Evolutionary conservation across 768 basidiomycete species (phyloP).

Genomic region (Hygrophorus russula): DNA sequence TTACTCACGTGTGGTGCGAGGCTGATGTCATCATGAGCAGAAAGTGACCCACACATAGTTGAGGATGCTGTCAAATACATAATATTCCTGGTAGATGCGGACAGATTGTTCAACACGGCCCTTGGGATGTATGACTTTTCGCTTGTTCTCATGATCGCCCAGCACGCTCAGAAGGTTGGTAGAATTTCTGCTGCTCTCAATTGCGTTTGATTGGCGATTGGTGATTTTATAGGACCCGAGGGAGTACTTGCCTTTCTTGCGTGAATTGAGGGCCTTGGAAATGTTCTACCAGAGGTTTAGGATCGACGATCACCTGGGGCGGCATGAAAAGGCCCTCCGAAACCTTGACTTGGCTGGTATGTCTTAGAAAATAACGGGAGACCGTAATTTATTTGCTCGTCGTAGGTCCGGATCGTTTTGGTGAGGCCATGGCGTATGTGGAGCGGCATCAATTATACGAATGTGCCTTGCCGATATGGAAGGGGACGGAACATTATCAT

Average conservation of each 20-base stretch:
- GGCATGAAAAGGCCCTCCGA: conserved; percentile 59
- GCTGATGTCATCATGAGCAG: conserved; percentile 19
- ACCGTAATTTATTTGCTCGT: not conserved
- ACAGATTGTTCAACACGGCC: conserved; percentile 85
- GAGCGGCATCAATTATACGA: conserved; percentile 70
- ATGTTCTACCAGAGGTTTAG: conserved; percentile 76
- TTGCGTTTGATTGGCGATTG: not conserved
- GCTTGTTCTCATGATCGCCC: conserved; percentile 89
- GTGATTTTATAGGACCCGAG: conserved; percentile 66
- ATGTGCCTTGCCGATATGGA: conserved; percentile 67
- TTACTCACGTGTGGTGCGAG: conserved; percentile 3
- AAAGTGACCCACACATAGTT: conserved; percentile 58
- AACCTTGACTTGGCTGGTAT: conserved; percentile 69
- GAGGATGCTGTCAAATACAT: conserved; percentile 98
- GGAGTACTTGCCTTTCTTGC: conserved; percentile 95
- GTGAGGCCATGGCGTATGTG: conserved; percentile 71
- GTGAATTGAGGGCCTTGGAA: conserved; percentile 74
- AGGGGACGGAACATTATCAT: conserved; percentile 46
- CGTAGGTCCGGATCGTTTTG: conserved; percentile 58
- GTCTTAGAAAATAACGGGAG: conserved; percentile 1
- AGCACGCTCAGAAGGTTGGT: conserved; percentile 88
- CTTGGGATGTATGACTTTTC: conserved; percentile 99
- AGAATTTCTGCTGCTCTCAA: not conserved
- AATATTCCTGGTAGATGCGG: conserved; percentile 93
- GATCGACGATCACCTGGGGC: conserved; percentile 87